phyloP scores from a whole-genome alignment of 176 grass and related monocot genomes.

The Alloteropsis semialata region DNA sequence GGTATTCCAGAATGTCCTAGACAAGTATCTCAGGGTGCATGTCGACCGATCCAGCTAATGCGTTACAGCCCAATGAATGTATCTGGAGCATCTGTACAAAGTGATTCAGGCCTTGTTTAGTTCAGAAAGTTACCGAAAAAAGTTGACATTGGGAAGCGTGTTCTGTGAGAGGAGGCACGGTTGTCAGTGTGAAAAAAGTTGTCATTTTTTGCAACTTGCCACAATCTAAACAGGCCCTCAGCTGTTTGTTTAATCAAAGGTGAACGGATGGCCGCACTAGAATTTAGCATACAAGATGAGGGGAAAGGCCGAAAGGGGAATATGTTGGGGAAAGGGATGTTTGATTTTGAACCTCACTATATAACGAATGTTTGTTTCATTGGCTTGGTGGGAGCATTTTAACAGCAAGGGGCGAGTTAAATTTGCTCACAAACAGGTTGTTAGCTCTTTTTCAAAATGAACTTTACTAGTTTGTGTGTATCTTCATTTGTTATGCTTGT shows the following conservation, averaged over 20 bases:
- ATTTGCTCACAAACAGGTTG: too few relatives aligned
- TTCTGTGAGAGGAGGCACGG: too few relatives aligned
- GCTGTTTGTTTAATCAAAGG: constrained; percentile 13
- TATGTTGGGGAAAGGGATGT: too few relatives aligned
- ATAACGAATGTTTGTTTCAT: background rate
- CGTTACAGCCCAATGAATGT: background rate
- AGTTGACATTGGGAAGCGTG: too few relatives aligned
- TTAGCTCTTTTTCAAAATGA: too few relatives aligned
- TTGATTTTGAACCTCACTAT: background rate
- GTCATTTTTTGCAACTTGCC: too few relatives aligned
- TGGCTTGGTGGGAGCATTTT: background rate
- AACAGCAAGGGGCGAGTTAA: background rate
- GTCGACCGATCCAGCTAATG: constrained; percentile 39
- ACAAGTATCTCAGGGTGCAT: constrained; percentile 66
- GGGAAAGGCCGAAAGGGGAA: background rate
- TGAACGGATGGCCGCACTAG: background rate
- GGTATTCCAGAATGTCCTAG: constrained; percentile 74
- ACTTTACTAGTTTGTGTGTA: too few relatives aligned
- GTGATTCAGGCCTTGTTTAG: background rate
- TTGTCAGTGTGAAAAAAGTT: too few relatives aligned
- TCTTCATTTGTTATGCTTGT: too few relatives aligned
- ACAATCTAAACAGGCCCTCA: too few relatives aligned
- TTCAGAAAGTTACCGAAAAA: too few relatives aligned
- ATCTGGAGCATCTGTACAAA: background rate
- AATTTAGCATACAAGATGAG: background rate